Conservation (phyloP, 2,329 filamentous ascomycete species). For the Macroventuria anomochaeta region DNA sequence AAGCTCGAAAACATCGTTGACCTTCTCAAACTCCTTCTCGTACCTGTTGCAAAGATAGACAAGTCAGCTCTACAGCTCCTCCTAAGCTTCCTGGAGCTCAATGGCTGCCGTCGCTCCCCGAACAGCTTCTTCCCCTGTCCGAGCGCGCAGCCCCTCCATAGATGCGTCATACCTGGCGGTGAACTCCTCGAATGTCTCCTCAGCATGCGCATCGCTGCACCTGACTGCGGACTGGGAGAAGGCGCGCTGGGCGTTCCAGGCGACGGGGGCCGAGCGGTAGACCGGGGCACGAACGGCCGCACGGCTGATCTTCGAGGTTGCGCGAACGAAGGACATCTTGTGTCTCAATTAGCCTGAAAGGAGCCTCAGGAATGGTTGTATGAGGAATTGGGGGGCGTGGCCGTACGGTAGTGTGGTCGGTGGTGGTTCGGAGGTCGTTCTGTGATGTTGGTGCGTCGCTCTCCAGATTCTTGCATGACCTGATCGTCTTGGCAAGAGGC, state of each 20-base stretch:
- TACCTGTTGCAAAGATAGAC: constrained; percentile 67
- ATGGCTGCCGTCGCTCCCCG: constrained; percentile 33
- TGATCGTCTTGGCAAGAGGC: constrained; percentile 26
- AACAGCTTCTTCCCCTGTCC: constrained; percentile 23
- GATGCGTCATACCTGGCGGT: constrained; percentile 78
- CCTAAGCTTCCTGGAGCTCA: constrained; percentile 32
- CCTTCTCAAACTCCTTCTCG: constrained; percentile 97
- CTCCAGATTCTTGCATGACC: constrained; percentile 17
- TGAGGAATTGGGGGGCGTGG: constrained; percentile 31
- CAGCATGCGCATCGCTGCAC: constrained; percentile 69
- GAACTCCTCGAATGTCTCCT: constrained; percentile 99
- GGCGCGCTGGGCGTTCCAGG: constrained; percentile 44
- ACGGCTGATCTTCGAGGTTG: constrained; percentile 45
- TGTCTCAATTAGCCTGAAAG: constrained; percentile 35
- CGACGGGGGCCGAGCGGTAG: constrained; percentile 43
- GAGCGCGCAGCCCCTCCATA: constrained; percentile 24
- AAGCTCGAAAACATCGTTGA: constrained; percentile 99
- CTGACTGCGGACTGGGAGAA: constrained; percentile 60
- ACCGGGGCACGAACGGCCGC: constrained; percentile 44
- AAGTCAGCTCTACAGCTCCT: constrained; percentile 36
- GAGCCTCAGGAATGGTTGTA: constrained; percentile 28
- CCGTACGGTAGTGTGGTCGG: constrained; percentile 31
- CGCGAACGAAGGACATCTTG: constrained; percentile 49
- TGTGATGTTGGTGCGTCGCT: constrained; percentile 27
- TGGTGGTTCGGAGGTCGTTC: constrained; percentile 35